Evolutionary conservation across 352 stramenopile genomes (phyloP).

Genomic region (Elongisporangium prolatum): DNA sequence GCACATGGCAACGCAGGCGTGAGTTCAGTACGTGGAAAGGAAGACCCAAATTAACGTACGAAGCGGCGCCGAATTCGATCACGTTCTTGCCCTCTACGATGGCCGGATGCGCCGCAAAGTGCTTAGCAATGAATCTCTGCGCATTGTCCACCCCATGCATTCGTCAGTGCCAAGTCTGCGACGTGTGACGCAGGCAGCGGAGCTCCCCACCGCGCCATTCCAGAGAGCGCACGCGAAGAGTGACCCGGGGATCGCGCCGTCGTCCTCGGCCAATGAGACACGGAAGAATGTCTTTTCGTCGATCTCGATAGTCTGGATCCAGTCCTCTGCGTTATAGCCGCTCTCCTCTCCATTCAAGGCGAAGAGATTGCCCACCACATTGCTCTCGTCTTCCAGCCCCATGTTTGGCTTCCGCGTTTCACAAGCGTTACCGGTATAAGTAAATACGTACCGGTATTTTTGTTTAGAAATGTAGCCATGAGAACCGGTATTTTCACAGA

Average conservation of each 20-base stretch:
- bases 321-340: constrained; percentile 33
- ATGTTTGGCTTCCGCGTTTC: no score
- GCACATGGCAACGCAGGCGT: neutral
- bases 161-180: constrained; percentile 1
- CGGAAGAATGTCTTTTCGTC: constrained; percentile 19
- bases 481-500: no score
- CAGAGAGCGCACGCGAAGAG: constrained; percentile 47
- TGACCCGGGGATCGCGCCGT: constrained; percentile 40
- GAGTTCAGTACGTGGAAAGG: neutral
- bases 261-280: constrained; percentile 40
- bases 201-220: constrained; percentile 30
- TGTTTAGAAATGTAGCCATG: no score
- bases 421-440: no score
- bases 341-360: constrained; percentile 34
- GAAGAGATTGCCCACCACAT: constrained; percentile 34
- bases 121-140: constrained; percentile 37
- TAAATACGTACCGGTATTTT: no score
- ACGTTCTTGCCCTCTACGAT: constrained; percentile 21
- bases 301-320: constrained; percentile 26
- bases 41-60: constrained; percentile 18
- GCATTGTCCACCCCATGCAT: neutral
- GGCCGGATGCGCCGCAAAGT: constrained; percentile 31
- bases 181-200: neutral
- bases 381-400: constrained; percentile 13
- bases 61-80: constrained; percentile 50